Percentiles rank a stretch among this genome's conserved stretches.
Evolutionary conservation across 2,329 filamentous ascomycete species (phyloP).

Genomic region (Colletotrichum sp.): DNA sequence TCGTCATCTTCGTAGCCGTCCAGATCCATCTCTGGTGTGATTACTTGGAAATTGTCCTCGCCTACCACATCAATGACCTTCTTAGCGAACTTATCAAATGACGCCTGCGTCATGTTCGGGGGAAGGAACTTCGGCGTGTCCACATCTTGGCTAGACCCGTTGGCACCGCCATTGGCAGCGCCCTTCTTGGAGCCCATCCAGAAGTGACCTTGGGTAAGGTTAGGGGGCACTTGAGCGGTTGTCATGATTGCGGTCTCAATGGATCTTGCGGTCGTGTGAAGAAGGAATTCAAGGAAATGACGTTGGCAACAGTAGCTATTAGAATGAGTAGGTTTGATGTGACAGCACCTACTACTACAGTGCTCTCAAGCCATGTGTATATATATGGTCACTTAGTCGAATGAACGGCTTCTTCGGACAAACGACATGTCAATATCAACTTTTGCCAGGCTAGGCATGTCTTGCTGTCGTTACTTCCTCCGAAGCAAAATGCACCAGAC

Average conservation of each 20-base stretch:
- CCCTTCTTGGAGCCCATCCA: background rate
- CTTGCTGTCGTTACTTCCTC: background rate
- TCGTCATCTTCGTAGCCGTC: conserved; percentile 8
- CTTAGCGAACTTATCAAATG: background rate
- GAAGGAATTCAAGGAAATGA: too few species aligned
- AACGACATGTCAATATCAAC: background rate
- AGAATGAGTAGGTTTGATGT: background rate
- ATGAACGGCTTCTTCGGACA: background rate
- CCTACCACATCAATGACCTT: background rate
- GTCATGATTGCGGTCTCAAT: background rate
- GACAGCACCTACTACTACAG: rapidly evolving
- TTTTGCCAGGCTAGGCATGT: background rate
- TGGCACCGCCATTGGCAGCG: background rate
- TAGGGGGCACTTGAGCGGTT: background rate
- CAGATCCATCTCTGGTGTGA: background rate
- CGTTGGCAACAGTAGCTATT: background rate
- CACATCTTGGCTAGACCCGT: background rate
- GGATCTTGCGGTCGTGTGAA: background rate
- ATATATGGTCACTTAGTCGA: background rate
- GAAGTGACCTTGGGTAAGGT: background rate
- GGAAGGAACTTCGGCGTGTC: background rate
- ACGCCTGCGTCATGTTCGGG: background rate
- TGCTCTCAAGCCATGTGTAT: background rate
- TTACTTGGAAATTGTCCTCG: background rate
- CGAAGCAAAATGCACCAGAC: background rate